Evolutionary conservation across 441 rosid species (phyloP).

Genomic region (Breynia disticha): DNA sequence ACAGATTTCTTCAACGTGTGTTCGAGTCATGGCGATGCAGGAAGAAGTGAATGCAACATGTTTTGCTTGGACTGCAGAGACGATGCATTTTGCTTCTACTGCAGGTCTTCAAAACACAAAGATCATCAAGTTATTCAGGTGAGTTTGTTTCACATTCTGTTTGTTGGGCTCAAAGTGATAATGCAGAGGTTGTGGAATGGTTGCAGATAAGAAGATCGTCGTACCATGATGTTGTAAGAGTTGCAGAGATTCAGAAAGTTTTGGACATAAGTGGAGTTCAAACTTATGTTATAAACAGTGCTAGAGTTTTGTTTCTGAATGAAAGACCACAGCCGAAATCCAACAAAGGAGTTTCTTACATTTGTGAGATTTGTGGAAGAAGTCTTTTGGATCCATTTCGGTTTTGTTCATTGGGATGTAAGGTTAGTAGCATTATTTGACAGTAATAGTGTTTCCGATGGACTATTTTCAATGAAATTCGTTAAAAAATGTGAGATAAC

Average conservation of each 20-base stretch:
- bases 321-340: conserved; percentile 61
- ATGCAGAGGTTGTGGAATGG: neutral
- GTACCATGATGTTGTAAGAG: conserved; percentile 69
- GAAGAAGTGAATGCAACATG: conserved; percentile 57
- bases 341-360: conserved; percentile 39
- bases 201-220: conserved; percentile 71
- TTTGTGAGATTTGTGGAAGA: conserved; percentile 61
- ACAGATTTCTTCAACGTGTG: conserved; percentile 49
- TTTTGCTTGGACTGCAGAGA: conserved; percentile 53
- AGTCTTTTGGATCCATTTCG: conserved; percentile 55
- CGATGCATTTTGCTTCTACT: conserved; percentile 59
- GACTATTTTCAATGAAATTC: too few species aligned
- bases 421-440: conserved; percentile 32
- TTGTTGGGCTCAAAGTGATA: too few species aligned
- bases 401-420: conserved; percentile 75
- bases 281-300: conserved; percentile 68
- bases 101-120: conserved; percentile 60
- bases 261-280: conserved; percentile 63
- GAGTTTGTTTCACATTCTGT: neutral
- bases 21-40: conserved; percentile 38
- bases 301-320: conserved; percentile 61
- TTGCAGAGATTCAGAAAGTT: conserved; percentile 50
- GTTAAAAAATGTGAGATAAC: too few species aligned
- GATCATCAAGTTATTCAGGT: conserved; percentile 75
- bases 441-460: too few species aligned